These are phyloP conservation scores for Fusarium sp. DNA, from an alignment of 2,329 filamentous ascomycete genomes.

Conservation along the genomic window DNA sequence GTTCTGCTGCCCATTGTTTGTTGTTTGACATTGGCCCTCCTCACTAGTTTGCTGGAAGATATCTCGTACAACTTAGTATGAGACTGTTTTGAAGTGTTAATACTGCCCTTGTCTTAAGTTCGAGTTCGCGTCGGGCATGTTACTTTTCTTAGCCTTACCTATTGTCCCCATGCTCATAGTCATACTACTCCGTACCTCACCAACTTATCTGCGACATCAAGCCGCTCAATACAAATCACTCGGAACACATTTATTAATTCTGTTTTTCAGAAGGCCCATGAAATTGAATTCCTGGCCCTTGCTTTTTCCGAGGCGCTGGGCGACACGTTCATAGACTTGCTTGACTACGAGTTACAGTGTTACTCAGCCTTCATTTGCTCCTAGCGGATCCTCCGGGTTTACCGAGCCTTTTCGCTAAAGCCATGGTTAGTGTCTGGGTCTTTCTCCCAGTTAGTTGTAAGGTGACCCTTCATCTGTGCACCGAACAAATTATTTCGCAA, in stretches of 20 bases:
- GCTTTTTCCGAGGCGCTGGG: slow-evolving; percentile 25
- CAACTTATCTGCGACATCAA: background rate
- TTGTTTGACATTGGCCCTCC: background rate
- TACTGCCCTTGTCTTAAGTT: slow-evolving; percentile 22
- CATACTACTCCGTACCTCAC: background rate
- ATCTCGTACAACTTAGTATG: slow-evolving; percentile 22
- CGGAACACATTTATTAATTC: background rate
- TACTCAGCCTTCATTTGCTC: slow-evolving; percentile 15
- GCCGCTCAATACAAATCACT: background rate
- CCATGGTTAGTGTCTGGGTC: background rate
- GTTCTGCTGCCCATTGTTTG: slow-evolving; percentile 7
- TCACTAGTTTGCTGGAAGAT: background rate
- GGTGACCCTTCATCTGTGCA: background rate
- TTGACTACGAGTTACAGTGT: background rate
- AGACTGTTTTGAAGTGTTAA: background rate
- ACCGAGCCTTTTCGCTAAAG: slow-evolving; percentile 19
- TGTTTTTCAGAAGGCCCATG: background rate
- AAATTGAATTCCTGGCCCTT: slow-evolving; percentile 21
- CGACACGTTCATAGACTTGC: background rate
- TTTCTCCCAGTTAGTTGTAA: background rate
- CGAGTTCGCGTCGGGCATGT: slow-evolving; percentile 18
- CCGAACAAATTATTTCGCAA: slow-evolving; percentile 2
- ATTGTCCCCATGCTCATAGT: slow-evolving; percentile 14
- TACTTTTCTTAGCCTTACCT: slow-evolving; percentile 2
- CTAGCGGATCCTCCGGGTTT: slow-evolving; percentile 16